phyloP scores from a whole-genome alignment of 1,284 basidiomycete species.

The Trichosporon ovoides region DNA sequence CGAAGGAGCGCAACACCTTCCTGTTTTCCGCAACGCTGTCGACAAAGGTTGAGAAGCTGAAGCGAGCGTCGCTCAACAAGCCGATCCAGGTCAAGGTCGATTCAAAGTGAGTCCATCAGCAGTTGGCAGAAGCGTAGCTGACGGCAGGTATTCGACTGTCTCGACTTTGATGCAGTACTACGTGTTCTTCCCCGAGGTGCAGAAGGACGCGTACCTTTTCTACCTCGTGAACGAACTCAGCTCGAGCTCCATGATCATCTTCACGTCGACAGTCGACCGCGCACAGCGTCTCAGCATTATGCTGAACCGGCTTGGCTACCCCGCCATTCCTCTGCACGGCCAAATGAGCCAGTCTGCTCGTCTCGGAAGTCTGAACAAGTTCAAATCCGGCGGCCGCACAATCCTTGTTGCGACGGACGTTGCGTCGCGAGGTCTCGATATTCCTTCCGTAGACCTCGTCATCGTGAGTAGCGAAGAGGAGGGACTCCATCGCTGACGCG shows the following conservation, averaged over 20 bases:
- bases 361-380: conserved; percentile 90
- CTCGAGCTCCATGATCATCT: conserved; percentile 91
- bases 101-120: conserved; percentile 64
- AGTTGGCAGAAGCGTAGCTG: not conserved
- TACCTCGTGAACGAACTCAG: conserved; percentile 84
- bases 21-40: conserved; percentile 99
- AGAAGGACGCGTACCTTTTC: conserved; percentile 89
- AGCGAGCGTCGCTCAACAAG: conserved; percentile 89
- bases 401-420: conserved; percentile 96
- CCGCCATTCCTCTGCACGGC: conserved; percentile 92
- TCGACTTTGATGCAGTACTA: conserved; percentile 94
- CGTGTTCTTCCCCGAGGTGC: conserved; percentile 83
- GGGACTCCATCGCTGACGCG: not conserved
- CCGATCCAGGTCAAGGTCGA: conserved; percentile 93
- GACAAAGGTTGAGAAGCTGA: conserved; percentile 94
- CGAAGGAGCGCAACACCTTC: conserved; percentile 90
- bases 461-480: conserved; percentile 52
- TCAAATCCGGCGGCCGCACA: conserved; percentile 87
- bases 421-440: conserved; percentile 93
- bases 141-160: conserved; percentile 84
- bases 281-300: conserved; percentile 85
- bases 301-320: conserved; percentile 84
- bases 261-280: conserved; percentile 93
- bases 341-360: conserved; percentile 91
- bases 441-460: conserved; percentile 91